Base-by-base conservation (phyloP, 306 rosid species). In the Rosa multiflora region DNA sequence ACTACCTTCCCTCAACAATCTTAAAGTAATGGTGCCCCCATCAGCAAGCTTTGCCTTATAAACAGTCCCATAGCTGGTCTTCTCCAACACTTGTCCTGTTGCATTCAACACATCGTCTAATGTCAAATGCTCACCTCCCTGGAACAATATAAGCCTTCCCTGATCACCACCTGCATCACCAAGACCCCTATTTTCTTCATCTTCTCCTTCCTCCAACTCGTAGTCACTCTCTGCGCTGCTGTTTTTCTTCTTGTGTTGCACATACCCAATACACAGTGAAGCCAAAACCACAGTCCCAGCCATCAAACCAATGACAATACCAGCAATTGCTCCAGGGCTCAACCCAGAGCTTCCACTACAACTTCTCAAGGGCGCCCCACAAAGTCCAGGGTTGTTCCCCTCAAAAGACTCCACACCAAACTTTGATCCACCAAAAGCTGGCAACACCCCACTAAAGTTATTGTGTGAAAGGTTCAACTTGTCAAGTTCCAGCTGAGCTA, bases 31-130 rank as follows among this genome's bases (percentile, higher is more conserved):
- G 53, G 94, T 87, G 29, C 93, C 88, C 51, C 99, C 99, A 82
- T 96, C 97, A 21, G 96, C 88, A 78, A 96, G 99, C 83, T 96
- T 96, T 18, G 99, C 99, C 86, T 96, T 96, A 78, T 96, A 96
- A 69, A 90, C 92, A 3, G 99, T 96, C 64, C 99, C 98, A 85
- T 96, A 96, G 81, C 88, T 84, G 7, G 98, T 93, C 90, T 96
- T 96, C 90, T 96, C 99, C 97, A 93, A 80, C 63, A 96, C 97
- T 75, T 93, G 99, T 5, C 99, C 99, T 2, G 98, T 93, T 4
- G 99, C 99, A 72, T 96, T 96, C 90, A 96, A 78, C 79, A 96
- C 99, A 76, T 96, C 99, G 13, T 96, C 99, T 48, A 96, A 79
- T 13, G 93, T 90, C 94, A 96, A 88, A 88, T 91, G 92, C 84